Evolutionary conservation across 495 filamentous ascomycete species (phyloP), one percentile per base, ranked within the genome.

Genomic region (Neurospora tetrasperma): DNA sequence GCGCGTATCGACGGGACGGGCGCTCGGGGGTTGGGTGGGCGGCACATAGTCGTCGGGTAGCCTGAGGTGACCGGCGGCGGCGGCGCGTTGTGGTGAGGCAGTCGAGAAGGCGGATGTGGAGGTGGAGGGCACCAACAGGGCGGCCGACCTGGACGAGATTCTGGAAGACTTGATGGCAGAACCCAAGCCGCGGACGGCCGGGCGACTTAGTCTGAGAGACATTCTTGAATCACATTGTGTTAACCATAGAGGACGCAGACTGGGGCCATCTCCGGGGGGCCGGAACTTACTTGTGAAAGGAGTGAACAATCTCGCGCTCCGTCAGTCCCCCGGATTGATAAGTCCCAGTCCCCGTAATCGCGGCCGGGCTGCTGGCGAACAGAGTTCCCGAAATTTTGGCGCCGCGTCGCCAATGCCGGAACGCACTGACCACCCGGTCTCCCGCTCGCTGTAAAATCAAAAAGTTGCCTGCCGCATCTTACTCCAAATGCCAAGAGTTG

Each of bases 1-100:
- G 74, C 96, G 92, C 79, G 90, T 88, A 75, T 96, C 91, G 46
- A 95, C 88, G 41, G 90, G 91, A 76, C 93, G 91, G 81, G 96
- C 90, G 42, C 93, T 98, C 11, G 94, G 94, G 2, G 94, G 94
- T 82, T 97, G 94, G 1, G 89, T 92, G 7, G 88, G 86, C 39
- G 93, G 90, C 80, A 87, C 76, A 80, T 82, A 76, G 86, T 87
- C 78, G 78, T 81, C 78, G 78, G 88, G 81, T 83, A 89, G 73
- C 84, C 80, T 79, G 84, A 90, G 71, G 16, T 84, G 78, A 12
- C 82, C 76, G 40, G 83, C 80, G 40, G 78, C 79, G 16, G 76
- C 80, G 5, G 84, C 82, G 76, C 83, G 84, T 10, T 78, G 75
- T 70, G 81, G 82, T 9, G 80, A 18, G 16, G 76, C 35, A 4